phyloP scores from a whole-genome alignment of 768 basidiomycete species.

The Leccinum longicurvipes region DNA sequence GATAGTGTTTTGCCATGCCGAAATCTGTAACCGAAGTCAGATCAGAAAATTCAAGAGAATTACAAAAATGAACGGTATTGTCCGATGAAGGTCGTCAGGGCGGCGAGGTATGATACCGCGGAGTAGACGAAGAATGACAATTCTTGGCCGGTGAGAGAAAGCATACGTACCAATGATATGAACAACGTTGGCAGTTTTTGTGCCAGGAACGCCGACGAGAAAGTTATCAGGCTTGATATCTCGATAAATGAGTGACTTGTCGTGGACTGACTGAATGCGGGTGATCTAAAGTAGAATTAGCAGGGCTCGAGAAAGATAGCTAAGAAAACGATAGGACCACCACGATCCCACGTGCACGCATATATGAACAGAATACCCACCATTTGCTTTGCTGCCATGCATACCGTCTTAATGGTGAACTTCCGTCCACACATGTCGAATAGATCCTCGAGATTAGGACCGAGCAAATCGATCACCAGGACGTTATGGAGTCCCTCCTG shows the following conservation, averaged over 20 bases:
- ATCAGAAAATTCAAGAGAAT: slow-evolving; percentile 2
- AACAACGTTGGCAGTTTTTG: slow-evolving; percentile 84
- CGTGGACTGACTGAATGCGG: slow-evolving; percentile 95
- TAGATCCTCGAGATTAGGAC: slow-evolving; percentile 96
- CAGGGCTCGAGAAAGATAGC: slow-evolving; percentile 4
- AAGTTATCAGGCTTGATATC: slow-evolving; percentile 99
- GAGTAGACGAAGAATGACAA: slow-evolving; percentile 6
- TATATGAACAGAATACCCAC: slow-evolving; percentile 42
- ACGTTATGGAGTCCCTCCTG: slow-evolving; percentile 98
- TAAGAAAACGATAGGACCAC: neutral
- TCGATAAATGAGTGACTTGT: slow-evolving; percentile 97
- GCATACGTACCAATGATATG: slow-evolving; percentile 75
- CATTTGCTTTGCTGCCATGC: slow-evolving; percentile 99
- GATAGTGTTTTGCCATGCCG: slow-evolving; percentile 99
- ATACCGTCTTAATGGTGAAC: slow-evolving; percentile 96
- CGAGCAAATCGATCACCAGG: slow-evolving; percentile 89
- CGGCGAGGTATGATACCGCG: neutral
- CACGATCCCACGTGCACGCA: neutral
- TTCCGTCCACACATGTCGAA: slow-evolving; percentile 99
- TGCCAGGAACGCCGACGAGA: slow-evolving; percentile 89
- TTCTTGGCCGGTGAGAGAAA: slow-evolving; percentile 3
- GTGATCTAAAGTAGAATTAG: slow-evolving; percentile 61
- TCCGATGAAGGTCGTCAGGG: neutral
- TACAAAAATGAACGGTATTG: neutral
- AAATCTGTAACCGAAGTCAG: slow-evolving; percentile 59